Base-by-base conservation (phyloP, 1,284 basidiomycete genomes). In the Agroathelia rolfsii region DNA sequence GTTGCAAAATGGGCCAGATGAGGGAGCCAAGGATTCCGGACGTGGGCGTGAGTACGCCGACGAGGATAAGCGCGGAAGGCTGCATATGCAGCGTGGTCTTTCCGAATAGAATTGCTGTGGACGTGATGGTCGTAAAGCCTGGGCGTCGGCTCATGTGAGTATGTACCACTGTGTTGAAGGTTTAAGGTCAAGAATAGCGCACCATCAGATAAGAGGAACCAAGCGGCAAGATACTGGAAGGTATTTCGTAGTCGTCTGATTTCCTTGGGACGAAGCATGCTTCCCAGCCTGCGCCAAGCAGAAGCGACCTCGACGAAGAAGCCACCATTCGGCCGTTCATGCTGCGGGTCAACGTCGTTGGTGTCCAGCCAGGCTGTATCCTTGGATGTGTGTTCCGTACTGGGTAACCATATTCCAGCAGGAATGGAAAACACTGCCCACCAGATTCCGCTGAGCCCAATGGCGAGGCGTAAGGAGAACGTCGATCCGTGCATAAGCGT, bases 131-230 rank as follows among this genome's bases (percentile, higher is more conserved):
- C 2, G 84, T 80, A 52, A 86, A 88, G 1, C 76, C 81, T 84
- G 24, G 4, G 15, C 12, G 12, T 4, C 13, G 27, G n/a, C 14
- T 13, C n/a, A n/a, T n/a, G n/a, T n/a, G n/a, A n/a, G n/a, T n/a
- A n/a, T n/a, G n/a, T n/a, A n/a, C n/a, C n/a, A n/a, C n/a, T n/a
- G n/a, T n/a, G n/a, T n/a, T n/a, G n/a, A n/a, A n/a, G n/a, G n/a
- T n/a, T n/a, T n/a, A n/a, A n/a, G n/a, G 21, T 15, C 9, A 19
- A 19, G 16, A 17, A 11, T 11, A 12, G 51, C 70, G 32, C 32
- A 85, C 86, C 86, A 49, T 94, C 89, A 1, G 84, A 88, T 18
- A 95, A 70, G 9, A 94, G 67, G 50, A 94, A 89, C 88, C 90
- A 94, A 0, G 90, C 85, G 3, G 78, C 68, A 24, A 94, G 76